Conservation (phyloP, 495 filamentous ascomycete species). For the Aspergillus indologenus region DNA sequence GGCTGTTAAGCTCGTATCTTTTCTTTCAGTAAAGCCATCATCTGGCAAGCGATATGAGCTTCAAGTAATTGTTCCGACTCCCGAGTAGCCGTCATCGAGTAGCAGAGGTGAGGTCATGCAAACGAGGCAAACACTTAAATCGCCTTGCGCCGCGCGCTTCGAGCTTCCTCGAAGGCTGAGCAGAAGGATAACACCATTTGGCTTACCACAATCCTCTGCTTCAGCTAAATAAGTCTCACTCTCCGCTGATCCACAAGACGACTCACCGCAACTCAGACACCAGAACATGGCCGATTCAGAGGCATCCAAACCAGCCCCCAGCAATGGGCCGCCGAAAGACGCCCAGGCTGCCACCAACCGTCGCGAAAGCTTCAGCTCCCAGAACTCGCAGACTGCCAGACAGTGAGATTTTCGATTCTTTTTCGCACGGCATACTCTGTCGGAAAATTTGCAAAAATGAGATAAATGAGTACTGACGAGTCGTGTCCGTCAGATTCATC, state of each 20-base stretch:
- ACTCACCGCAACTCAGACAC: background rate
- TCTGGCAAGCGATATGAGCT: background rate
- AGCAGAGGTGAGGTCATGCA: conserved; percentile 7
- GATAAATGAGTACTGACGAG: background rate
- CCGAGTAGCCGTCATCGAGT: background rate
- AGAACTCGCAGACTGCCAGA: conserved; percentile 80
- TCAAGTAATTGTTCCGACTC: background rate
- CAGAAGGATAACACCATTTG: background rate
- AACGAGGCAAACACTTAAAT: conserved; percentile 23
- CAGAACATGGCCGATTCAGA: conserved; percentile 11
- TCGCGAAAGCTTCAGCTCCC: conserved; percentile 58
- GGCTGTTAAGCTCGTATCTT: too few relatives aligned
- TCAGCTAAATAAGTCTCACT: background rate
- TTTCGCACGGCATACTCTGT: background rate
- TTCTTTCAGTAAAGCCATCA: too few relatives aligned
- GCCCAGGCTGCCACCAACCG: conserved; percentile 21
- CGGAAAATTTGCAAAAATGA: too few relatives aligned
- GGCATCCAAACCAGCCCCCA: conserved; percentile 4
- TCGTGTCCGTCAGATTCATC: conserved; percentile 62
- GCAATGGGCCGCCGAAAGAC: conserved; percentile 13
- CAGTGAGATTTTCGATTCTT: conserved; percentile 53
- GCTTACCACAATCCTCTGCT: background rate
- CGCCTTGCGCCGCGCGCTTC: conserved; percentile 17
- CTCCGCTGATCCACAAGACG: background rate
- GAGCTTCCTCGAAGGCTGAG: background rate